Conservation (phyloP, 1,284 basidiomycete species). For the Irpex sp. region DNA sequence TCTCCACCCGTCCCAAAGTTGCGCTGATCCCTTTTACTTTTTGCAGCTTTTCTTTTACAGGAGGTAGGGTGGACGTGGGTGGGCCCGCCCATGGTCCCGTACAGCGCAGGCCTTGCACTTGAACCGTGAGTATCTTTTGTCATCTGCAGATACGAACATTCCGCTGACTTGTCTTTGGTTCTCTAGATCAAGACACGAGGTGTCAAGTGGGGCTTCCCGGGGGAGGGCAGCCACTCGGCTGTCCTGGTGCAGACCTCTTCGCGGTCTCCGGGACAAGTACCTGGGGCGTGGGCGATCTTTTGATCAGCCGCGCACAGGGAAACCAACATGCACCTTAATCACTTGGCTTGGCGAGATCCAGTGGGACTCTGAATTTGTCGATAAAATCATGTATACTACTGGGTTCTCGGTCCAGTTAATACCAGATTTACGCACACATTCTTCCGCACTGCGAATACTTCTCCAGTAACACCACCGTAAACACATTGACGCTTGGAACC, state of each 20-base stretch:
- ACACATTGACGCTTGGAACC: too few species aligned
- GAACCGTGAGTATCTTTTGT: neutral
- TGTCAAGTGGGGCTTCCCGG: conserved; percentile 3
- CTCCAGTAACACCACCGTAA: too few species aligned
- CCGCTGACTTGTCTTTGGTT: neutral
- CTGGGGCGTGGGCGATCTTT: neutral
- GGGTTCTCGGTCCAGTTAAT: too few species aligned
- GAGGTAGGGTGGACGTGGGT: neutral
- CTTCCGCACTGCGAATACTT: too few species aligned
- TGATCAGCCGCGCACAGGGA: neutral
- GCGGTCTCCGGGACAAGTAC: conserved; percentile 9
- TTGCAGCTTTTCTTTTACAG: neutral
- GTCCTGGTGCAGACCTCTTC: conserved; percentile 11
- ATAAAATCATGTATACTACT: neutral
- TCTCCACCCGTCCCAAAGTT: neutral
- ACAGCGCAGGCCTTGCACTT: neutral
- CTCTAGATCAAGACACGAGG: neutral
- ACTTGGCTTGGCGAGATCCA: neutral
- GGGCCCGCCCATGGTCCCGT: neutral
- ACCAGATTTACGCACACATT: too few species aligned
- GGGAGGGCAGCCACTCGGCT: conserved; percentile 1
- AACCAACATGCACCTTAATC: conserved; percentile 7
- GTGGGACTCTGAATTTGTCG: neutral
- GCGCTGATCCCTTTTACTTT: neutral
- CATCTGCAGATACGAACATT: neutral